Evolutionary conservation across 352 stramenopile species (phyloP), one percentile per base, ranked within the genome.

Genomic region (Pythium dissimile): DNA sequence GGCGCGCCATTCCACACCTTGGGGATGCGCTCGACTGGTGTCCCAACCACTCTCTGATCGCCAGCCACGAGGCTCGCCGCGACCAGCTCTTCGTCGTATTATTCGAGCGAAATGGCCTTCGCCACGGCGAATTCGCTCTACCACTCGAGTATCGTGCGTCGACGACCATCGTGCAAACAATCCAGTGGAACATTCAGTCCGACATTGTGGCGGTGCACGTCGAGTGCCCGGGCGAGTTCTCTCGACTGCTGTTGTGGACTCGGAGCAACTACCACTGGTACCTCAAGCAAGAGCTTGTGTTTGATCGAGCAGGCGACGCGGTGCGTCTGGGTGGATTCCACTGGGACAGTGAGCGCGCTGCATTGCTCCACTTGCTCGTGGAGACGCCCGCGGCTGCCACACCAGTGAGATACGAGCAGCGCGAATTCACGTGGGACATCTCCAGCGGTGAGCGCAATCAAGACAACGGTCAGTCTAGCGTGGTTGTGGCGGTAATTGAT

Each of bases 191-290:
- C 66, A 61, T 71, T 21, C 57, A 75, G 24, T 90, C 80, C 2
- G 85, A 95, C 45, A 59, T 87, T 9, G 57, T 95, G 6, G 85
- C 80, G 0, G 78, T 95, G 42, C 71, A 59, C 30, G 42, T 88
- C 16, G 53, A 58, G 11, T 27, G 48, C 1, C 30, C 51, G 2
- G 28, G 23, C 0, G 31, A 42, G 0, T 26, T n/a, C 5, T 66
- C 64, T 11, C 45, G 74, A 24, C 39, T 95, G 35, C 78, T 93
- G 49, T 50, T 93, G 11, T 95, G 81, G 81, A 80, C 75, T 20
- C 72, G 85, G 16, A 79, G 67, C 55, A 95, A 95, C 44, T 93
- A 93, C 52, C 83, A 90, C 47, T 95, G 85, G 85, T 92, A 88
- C 35, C 55, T 92, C 35, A 93, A 93, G 48, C 83, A 92, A 42